Evolutionary conservation across 78 protist genomes (phyloP), one percentile per base, ranked within the genome.

Genomic region (Dictyostelium capitatum): DNA sequence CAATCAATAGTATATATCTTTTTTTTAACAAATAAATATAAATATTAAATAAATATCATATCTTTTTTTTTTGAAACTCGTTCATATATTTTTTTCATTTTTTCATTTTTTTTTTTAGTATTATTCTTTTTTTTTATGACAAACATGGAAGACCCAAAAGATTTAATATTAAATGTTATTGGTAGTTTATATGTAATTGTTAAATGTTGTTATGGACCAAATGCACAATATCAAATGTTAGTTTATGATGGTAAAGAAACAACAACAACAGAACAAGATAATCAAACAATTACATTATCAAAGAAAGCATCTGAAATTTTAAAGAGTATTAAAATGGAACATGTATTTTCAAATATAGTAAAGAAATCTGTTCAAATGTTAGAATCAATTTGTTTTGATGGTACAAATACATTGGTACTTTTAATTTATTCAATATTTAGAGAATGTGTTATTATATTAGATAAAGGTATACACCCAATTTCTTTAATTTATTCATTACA

Each of bases 221-320:
- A 59, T 50, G 82, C 77, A 12, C 65, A 41, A 25, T 87, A 65
- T 30, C 92, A 87, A 77, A 59, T 87, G 81, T 43, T 64, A 25
- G 41, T 82, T 7, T 23, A 23, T 9, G 69, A 59, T 59, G 43
- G 12, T 4, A 4, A 10, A 12, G 43, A 37, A 37, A 37, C 43
- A 37, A 37, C 43, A 37, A 2, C n/a, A n/a, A n/a, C n/a, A 37
- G 2, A 37, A 23, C 25, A 59, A 59, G 69, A 59, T 23, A 14
- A 25, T 23, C 69, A 59, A 59, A 59, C 69, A 9, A 10, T 50
- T 32, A 69, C 37, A 37, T 28, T 87, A 20, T 51, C 92, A 28
- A 87, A 87, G 8, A 87, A 87, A 64, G 62, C 92, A 15, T 74
- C 92, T n/a, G 92, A 87, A 32, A 87, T 87, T 10, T 50, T 87